phyloP scores from a whole-genome alignment of 148 eudicot species.

The Dianthus caryophyllus region DNA sequence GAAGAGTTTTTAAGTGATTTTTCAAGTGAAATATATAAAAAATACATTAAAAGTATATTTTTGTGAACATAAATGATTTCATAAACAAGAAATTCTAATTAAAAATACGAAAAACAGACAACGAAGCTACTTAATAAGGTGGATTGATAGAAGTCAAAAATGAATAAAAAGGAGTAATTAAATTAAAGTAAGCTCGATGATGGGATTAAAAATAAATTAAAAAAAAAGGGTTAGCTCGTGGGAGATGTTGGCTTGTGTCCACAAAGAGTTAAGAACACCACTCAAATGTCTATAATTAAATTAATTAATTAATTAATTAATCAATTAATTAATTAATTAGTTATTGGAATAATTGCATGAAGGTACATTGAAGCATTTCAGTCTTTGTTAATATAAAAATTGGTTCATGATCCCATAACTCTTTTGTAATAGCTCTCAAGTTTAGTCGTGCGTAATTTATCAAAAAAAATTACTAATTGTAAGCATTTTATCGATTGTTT shows the following conservation, averaged over 20 bases:
- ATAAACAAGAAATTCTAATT: too few relatives aligned
- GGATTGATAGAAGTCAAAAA: too few relatives aligned
- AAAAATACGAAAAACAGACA: too few relatives aligned
- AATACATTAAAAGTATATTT: too few relatives aligned
- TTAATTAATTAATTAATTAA: not conserved
- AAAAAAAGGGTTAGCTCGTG: not conserved
- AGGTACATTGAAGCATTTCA: not conserved
- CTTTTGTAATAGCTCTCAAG: not conserved
- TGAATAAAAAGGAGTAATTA: too few relatives aligned
- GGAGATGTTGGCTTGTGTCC: conserved; percentile 9
- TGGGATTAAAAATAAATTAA: not conserved
- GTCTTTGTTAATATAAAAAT: not conserved
- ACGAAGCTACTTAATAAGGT: too few relatives aligned
- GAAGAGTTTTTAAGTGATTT: too few relatives aligned
- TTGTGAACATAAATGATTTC: too few relatives aligned
- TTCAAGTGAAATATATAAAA: too few relatives aligned
- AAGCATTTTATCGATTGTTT: too few relatives aligned
- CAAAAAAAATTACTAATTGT: too few relatives aligned
- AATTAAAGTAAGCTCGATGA: not conserved
- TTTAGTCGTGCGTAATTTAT: too few relatives aligned
- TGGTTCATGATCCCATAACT: conserved; percentile 5
- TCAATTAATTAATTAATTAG: not conserved
- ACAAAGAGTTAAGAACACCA: not conserved
- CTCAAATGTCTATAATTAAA: not conserved
- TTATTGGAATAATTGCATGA: not conserved